Evolutionary conservation across 2,329 filamentous ascomycete species (phyloP), one percentile per base, ranked within the genome.

Genomic region (Aureobasidium vineae): DNA sequence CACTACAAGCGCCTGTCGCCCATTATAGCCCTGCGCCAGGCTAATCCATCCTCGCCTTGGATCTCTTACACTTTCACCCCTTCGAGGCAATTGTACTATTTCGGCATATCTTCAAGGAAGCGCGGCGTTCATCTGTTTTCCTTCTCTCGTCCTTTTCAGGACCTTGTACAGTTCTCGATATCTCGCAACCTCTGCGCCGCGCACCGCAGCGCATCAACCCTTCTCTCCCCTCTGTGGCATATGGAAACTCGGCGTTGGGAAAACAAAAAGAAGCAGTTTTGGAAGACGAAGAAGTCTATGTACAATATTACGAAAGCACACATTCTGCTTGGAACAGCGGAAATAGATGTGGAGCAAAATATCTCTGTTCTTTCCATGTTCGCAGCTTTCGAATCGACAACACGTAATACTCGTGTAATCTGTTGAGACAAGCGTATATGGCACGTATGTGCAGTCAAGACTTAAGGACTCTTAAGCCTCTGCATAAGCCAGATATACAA

Each of bases 81-180:
- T 28, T 33, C 57, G 38, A 36, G 43, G 38, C 28, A 5, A 47
- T n/a, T 61, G 57, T 61, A 61, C 38, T 61, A 61, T 61, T 61
- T 61, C 57, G 57, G 57, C 57, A 61, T 61, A n/a, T 28, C 45
- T 61, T 61, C 56, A 47, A 61, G 49, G 57, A 43, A 61, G 57
- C 57, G 57, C 28, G 57, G 57, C 57, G 57, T 61, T 61, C 11
- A 43, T 61, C 43, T 49, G 57, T 36, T 43, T 28, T 26, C 13
- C 10, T 15, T 11, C 23, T 49, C 19, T 19, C 31, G 23, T 49
- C 43, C 28, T 49, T 4, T 21, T 26, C 41, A 43, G 57, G 41
- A 38, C 15, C 23, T 19, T 61, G 57, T 61, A 61, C 57, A 49
- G 43, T 49, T 61, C 19, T 26, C 57, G 28, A 49, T 28, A 45